A percentile compares a stretch with the other conserved stretches of the same genome.
phyloP scores from a whole-genome alignment of 164 flowering plant genomes.

The Chimonanthus salicifolius region DNA sequence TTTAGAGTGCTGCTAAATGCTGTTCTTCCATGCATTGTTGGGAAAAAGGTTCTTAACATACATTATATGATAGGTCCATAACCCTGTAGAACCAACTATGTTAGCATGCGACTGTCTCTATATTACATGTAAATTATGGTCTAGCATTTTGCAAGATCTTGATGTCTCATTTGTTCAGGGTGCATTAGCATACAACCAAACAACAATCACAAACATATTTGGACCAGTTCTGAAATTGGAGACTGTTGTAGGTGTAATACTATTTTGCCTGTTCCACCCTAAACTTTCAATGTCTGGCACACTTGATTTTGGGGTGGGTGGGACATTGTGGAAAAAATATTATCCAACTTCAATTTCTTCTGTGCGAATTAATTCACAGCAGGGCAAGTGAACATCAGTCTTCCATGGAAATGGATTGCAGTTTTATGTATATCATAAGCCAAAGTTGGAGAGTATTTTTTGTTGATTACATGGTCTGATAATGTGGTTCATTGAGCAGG shows the following conservation, averaged over 20 bases:
- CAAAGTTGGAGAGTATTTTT: neutral
- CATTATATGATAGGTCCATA: neutral
- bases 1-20: neutral
- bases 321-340: neutral
- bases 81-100: neutral
- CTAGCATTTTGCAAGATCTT: neutral
- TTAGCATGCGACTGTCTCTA: neutral
- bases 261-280: neutral
- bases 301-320: neutral
- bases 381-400: neutral
- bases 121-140: neutral
- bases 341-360: neutral
- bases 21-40: neutral
- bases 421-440: neutral
- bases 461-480: neutral
- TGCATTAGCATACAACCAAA: neutral
- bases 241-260: neutral
- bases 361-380: neutral
- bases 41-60: neutral
- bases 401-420: neutral
- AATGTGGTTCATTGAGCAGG: slow-evolving; percentile 27
- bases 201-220: neutral
- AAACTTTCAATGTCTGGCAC: neutral
- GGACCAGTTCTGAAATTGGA: neutral
- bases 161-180: neutral